Conservation (phyloP, 805 yeast genomes). For the Maudiozyma turicensis region DNA sequence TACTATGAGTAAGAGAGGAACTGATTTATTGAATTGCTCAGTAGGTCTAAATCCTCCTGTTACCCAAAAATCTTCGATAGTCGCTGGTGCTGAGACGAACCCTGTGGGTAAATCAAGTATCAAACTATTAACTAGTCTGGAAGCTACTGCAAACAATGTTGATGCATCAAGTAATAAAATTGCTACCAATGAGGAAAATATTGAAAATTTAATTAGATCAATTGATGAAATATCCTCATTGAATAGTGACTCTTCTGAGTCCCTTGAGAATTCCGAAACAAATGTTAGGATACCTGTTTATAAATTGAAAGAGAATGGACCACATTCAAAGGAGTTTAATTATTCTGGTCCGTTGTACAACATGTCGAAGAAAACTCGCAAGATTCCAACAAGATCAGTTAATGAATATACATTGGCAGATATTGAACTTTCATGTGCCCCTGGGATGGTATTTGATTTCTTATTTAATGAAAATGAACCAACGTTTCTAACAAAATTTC, state of each 20-base stretch:
- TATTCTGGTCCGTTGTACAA: slow-evolving; percentile 52
- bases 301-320: slow-evolving; percentile 1
- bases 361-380: not conserved
- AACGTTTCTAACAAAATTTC: slow-evolving; percentile 35
- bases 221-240: slow-evolving; percentile 30
- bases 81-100: not conserved
- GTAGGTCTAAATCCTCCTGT: not conserved
- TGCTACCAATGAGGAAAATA: slow-evolving; percentile 11
- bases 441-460: slow-evolving; percentile 63
- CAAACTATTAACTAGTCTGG: slow-evolving; percentile 8
- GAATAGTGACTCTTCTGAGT: not conserved
- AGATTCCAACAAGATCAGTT: not conserved
- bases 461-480: slow-evolving; percentile 55
- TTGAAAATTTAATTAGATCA: slow-evolving; percentile 34
- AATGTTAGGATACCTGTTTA: slow-evolving; percentile 11
- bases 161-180: not conserved
- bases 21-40: slow-evolving; percentile 3
- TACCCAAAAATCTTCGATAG: not conserved
- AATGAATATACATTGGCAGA: slow-evolving; percentile 46
- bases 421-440: slow-evolving; percentile 53
- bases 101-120: slow-evolving; percentile 1
- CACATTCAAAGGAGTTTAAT: slow-evolving; percentile 19
- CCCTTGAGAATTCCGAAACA: not conserved
- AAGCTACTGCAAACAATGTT: not conserved
- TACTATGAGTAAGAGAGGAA: not conserved